Evolutionary conservation across 768 basidiomycete species (phyloP), one percentile per base, ranked within the genome.

Genomic region (Phlebiopsis flavidoalba): DNA sequence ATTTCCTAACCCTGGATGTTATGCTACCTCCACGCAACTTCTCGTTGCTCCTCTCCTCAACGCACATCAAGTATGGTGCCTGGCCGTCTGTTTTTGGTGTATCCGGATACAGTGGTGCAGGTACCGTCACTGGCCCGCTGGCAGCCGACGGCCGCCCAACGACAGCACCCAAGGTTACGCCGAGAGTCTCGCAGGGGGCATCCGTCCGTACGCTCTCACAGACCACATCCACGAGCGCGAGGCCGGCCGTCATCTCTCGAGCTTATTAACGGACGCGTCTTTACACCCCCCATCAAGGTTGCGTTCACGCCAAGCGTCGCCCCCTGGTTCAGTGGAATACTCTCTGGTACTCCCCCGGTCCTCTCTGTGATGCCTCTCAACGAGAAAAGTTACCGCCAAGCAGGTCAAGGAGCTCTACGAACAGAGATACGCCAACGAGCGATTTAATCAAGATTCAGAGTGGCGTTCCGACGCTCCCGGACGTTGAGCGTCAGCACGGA

Each of bases 151-250:
- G 92, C 10, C 81, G 82, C 26, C 89, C 90, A 0, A 78, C 81
- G 31, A 94, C 86, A 37, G 77, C 85, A 14, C 88, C 97, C 48
- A 98, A 98, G 73, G 83, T 97, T 14, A 78, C 86, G 1, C 80
- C 0, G 86, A 91, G 65, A 86, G 80, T 62, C 84, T 99, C 14
- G 77, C 75, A 1, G 87, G 89, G 12, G 91, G 87, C 2, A 75
- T 98, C 52, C 83, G 86, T 57, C 88, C 95, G 7, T 99, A 99
- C 75, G 69, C 93, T 0, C 77, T 99, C 52, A 99, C 97, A 14
- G 95, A 95, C 73, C 97, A 99, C 75, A 97, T 99, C 69, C 97
- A 99, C 78, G 97, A 99, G 73, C 91, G 97, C 49, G 97, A 99
- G 75, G 93, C 95, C 0, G 86, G 88, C 2, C 77, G 78, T 65